phyloP scores from a whole-genome alignment of 768 basidiomycete genomes.

The Pisolithus sp. region DNA sequence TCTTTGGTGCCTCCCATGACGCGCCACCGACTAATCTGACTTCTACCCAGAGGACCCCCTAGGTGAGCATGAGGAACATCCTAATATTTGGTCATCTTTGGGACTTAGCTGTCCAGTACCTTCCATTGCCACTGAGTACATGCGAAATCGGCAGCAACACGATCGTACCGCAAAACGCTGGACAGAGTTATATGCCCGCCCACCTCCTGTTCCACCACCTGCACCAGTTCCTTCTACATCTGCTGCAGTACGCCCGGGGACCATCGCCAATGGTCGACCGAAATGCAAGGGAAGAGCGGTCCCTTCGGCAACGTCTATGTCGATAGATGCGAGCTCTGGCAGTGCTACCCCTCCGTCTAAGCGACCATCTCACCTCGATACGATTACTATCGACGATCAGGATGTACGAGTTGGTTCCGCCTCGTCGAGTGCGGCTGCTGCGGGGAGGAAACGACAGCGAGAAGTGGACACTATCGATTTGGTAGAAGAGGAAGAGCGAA shows the following conservation, averaged over 20 bases:
- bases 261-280: conserved; percentile 12
- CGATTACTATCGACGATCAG: conserved; percentile 28
- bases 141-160: conserved; percentile 59
- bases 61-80: conserved; percentile 34
- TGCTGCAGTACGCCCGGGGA: not conserved
- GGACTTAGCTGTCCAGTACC: conserved; percentile 41
- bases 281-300: conserved; percentile 33
- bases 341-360: conserved; percentile 8
- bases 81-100: not conserved
- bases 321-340: conserved; percentile 7
- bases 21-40: conserved; percentile 5
- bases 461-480: conserved; percentile 26
- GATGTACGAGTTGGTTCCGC: conserved; percentile 19
- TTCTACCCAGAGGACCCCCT: conserved; percentile 55
- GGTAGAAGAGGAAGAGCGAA: conserved; percentile 24
- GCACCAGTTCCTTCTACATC: conserved; percentile 9
- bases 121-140: conserved; percentile 64
- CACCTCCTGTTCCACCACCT: conserved; percentile 28
- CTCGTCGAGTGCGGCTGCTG: conserved; percentile 2
- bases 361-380: conserved; percentile 11
- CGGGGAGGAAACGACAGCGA: conserved; percentile 33
- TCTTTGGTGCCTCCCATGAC: not conserved
- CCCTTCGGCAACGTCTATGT: conserved; percentile 1
- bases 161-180: conserved; percentile 74
- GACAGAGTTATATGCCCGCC: conserved; percentile 67